Conservation (phyloP, 2,329 filamentous ascomycete species). For the Diaporthe longicolla region DNA sequence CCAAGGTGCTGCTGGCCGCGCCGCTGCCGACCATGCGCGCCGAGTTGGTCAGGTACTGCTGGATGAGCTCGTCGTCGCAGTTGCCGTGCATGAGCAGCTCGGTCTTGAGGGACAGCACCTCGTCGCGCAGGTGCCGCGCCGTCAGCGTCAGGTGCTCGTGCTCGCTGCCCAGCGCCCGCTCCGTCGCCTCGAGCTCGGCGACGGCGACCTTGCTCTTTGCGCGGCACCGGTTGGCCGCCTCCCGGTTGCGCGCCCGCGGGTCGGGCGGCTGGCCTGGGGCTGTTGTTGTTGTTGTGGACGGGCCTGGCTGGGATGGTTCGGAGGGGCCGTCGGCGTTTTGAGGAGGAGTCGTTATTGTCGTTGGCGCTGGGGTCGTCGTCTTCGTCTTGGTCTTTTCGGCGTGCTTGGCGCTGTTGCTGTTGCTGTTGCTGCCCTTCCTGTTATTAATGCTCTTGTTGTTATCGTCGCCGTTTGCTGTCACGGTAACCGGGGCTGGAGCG, state of each 20-base stretch:
- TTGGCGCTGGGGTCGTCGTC: neutral
- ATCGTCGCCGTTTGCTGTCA: neutral
- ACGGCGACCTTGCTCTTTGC: conserved; percentile 49
- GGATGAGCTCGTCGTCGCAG: conserved; percentile 49
- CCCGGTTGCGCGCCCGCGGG: conserved; percentile 48
- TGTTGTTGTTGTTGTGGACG: neutral
- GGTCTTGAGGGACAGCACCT: conserved; percentile 50
- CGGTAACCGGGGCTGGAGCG: neutral
- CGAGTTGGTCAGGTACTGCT: conserved; percentile 48
- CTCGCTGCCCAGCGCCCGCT: conserved; percentile 42
- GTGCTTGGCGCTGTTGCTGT: no score
- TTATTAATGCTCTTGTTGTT: neutral
- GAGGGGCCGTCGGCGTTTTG: neutral
- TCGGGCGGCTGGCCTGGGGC: neutral
- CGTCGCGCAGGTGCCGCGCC: conserved; percentile 46
- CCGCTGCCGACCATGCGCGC: conserved; percentile 41
- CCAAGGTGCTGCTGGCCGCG: neutral
- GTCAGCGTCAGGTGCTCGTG: conserved; percentile 44
- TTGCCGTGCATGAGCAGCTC: conserved; percentile 49
- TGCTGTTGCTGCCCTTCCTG: neutral
- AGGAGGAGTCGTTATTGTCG: neutral
- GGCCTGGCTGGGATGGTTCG: neutral
- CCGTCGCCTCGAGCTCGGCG: conserved; percentile 48
- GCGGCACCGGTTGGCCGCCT: conserved; percentile 50
- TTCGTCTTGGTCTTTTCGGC: neutral